A percentile compares a stretch with the other conserved stretches of the same genome.
Evolutionary conservation across 306 rosid genomes (phyloP).

Genomic region (Argentina anserina): DNA sequence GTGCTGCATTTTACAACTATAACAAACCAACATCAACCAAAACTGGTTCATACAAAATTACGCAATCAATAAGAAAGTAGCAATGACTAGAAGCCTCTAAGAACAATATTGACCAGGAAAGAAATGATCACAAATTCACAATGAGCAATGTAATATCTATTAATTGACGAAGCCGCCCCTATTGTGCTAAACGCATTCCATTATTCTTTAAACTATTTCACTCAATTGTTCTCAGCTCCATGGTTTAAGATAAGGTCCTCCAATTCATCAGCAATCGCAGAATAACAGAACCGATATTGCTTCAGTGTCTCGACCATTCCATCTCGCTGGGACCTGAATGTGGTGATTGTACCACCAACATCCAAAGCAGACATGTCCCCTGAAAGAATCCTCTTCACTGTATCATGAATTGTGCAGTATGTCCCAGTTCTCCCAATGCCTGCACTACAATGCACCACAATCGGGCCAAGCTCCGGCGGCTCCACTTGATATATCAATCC

Average conservation of each 20-base stretch:
- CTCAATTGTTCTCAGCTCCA: constrained; percentile 15
- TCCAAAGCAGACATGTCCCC: constrained; percentile 91
- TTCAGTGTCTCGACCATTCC: constrained; percentile 94
- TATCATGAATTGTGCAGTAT: constrained; percentile 84
- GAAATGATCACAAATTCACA: not conserved
- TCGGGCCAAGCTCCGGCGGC: constrained; percentile 71
- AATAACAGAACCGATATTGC: constrained; percentile 62
- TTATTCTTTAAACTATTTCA: constrained; percentile 19
- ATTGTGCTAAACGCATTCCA: constrained; percentile 22
- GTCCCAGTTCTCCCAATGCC: constrained; percentile 97
- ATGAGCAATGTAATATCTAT: not conserved
- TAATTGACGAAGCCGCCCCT: constrained; percentile 27
- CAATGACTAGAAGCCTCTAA: not conserved
- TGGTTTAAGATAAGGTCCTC: constrained; percentile 56
- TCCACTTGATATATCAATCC: constrained; percentile 41
- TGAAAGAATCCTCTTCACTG: constrained; percentile 80
- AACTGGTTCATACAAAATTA: not conserved
- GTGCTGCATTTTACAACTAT: not conserved
- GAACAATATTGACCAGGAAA: not conserved
- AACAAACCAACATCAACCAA: not conserved
- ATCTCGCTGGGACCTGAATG: constrained; percentile 82
- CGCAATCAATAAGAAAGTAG: not conserved
- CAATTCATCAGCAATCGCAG: constrained; percentile 58
- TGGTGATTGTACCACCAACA: constrained; percentile 56
- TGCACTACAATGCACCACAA: constrained; percentile 99